A percentile compares a stretch with the other conserved stretches of the same genome.
phyloP scores from a whole-genome alignment of 306 rosid genomes.

The Lagenaria siceraria region DNA sequence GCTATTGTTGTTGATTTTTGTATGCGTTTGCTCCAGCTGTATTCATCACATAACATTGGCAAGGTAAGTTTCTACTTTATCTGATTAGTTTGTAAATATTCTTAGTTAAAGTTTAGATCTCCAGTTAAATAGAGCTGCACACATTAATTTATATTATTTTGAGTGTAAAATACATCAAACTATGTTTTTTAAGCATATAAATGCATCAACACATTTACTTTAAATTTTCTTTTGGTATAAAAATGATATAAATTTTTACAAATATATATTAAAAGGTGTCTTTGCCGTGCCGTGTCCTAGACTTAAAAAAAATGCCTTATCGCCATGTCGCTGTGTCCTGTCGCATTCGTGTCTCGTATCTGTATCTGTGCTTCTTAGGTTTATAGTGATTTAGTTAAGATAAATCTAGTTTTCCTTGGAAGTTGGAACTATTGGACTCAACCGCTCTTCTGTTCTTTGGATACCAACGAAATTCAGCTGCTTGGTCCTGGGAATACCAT shows the following conservation, averaged over 20 bases:
- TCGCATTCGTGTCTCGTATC: too few species aligned
- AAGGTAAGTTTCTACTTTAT: slow-evolving; percentile 40
- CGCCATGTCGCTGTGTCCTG: too few species aligned
- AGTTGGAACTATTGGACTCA: neutral
- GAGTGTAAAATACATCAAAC: too few species aligned
- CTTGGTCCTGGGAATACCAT: neutral
- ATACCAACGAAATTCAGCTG: neutral
- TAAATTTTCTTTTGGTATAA: too few species aligned
- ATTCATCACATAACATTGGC: slow-evolving; percentile 90
- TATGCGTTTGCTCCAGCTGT: slow-evolving; percentile 81
- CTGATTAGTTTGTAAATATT: neutral
- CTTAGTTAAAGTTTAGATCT: neutral
- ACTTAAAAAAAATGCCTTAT: too few species aligned
- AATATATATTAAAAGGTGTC: too few species aligned
- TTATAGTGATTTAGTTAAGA: neutral
- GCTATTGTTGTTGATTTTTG: slow-evolving; percentile 62
- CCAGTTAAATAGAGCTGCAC: neutral
- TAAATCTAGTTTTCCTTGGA: neutral
- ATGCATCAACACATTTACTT: too few species aligned
- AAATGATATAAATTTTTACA: too few species aligned
- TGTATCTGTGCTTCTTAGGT: too few species aligned
- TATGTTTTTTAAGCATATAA: too few species aligned
- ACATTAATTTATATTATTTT: too few species aligned
- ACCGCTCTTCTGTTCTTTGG: neutral
- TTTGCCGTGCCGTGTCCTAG: too few species aligned